phyloP scores from a whole-genome alignment of 257 asterid species.

The Phtheirospermum japonicum region DNA sequence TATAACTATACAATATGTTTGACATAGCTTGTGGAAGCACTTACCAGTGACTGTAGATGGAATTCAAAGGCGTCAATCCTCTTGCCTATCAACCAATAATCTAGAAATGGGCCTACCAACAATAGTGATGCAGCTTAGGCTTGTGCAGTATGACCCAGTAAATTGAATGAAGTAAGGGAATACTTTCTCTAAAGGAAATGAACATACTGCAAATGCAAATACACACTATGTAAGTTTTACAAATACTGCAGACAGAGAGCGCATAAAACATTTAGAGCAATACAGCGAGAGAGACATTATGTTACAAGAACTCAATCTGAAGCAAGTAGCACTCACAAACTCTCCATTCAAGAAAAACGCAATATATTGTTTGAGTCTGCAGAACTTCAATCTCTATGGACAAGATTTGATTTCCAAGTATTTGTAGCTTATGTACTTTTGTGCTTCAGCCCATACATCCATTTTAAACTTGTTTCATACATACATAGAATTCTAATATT shows the following conservation, averaged over 20 bases:
- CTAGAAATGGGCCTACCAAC: too few species aligned
- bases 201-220: neutral
- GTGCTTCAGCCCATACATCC: too few species aligned
- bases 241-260: neutral
- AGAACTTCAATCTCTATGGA: neutral
- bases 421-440: too few species aligned
- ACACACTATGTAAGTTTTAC: neutral
- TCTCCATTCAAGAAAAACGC: neutral
- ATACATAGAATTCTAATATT: too few species aligned
- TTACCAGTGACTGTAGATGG: too few species aligned
- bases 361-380: neutral
- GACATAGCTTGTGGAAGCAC: slow-evolving; percentile 12
- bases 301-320: neutral
- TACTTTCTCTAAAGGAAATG: too few species aligned
- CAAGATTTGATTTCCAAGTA: neutral
- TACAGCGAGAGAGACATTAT: neutral
- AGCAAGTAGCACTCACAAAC: neutral
- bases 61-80: too few species aligned
- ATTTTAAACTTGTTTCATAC: too few species aligned
- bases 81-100: too few species aligned
- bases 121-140: neutral
- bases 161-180: neutral
- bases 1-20: neutral
- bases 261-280: neutral
- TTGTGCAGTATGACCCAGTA: neutral